Conservation (phyloP, 1,139 yeast genomes). For the Nadsonia commutata region DNA sequence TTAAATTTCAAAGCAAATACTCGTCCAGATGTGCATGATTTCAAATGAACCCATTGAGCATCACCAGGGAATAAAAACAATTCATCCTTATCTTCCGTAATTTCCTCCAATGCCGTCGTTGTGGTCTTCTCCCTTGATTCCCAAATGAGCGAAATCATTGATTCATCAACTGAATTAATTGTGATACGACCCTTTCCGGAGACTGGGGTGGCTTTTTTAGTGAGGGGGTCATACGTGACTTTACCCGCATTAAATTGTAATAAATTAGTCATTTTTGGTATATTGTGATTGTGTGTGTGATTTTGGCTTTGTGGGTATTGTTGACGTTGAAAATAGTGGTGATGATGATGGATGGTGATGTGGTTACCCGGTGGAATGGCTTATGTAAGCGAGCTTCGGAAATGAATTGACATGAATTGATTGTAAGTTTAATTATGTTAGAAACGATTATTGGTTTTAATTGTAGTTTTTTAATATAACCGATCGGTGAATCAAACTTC, state of each 20-base stretch:
- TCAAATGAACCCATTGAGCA: conserved; percentile 64
- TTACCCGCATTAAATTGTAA: conserved; percentile 73
- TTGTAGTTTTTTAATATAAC: too few species aligned
- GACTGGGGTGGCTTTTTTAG: conserved; percentile 59
- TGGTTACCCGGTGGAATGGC: too few species aligned
- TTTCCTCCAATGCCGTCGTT: conserved; percentile 8
- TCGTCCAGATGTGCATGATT: conserved; percentile 68
- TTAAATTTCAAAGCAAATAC: conserved; percentile 70
- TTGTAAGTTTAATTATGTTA: too few species aligned
- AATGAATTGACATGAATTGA: too few species aligned
- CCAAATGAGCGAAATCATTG: conserved; percentile 14
- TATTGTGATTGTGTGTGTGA: conserved; percentile 8
- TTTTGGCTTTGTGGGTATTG: background rate
- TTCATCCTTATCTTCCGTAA: conserved; percentile 35
- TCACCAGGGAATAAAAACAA: conserved; percentile 84
- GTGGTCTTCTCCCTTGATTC: conserved; percentile 1
- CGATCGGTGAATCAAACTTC: too few species aligned
- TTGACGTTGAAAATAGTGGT: too few species aligned
- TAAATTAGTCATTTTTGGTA: background rate
- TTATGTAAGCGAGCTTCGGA: too few species aligned
- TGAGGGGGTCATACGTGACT: conserved; percentile 55
- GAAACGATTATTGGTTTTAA: too few species aligned
- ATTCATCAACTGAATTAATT: conserved; percentile 6
- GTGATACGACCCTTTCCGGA: conserved; percentile 48
- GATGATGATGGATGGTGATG: too few species aligned